phyloP scores from a whole-genome alignment of 352 stramenopile species.

The Aphanomyces astaci region DNA sequence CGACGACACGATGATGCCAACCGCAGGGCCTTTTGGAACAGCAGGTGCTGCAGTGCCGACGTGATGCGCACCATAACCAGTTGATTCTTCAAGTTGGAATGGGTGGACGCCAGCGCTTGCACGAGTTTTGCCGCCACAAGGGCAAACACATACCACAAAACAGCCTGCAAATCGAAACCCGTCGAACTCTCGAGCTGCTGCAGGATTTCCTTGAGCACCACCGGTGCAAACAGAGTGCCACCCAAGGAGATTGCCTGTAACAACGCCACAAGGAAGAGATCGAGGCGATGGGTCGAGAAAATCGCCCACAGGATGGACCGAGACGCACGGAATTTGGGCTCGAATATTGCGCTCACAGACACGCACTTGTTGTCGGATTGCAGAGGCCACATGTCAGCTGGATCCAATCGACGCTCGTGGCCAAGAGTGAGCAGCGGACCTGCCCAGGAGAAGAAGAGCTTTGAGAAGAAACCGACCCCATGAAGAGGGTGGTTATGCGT shows the following conservation, averaged over 20 bases:
- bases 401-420: conserved; percentile 14
- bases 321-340: conserved; percentile 5
- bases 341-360: neutral
- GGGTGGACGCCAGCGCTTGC: conserved; percentile 51
- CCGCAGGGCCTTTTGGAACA: conserved; percentile 65
- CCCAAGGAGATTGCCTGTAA: conserved; percentile 22
- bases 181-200: conserved; percentile 26
- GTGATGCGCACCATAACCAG: conserved; percentile 52
- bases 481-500: conserved; percentile 11
- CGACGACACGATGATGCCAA: conserved; percentile 35
- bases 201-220: conserved; percentile 38
- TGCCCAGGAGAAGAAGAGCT: neutral
- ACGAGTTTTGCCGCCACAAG: conserved; percentile 30
- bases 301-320: conserved; percentile 27
- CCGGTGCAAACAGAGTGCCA: conserved; percentile 29
- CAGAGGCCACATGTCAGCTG: conserved; percentile 12
- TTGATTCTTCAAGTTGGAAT: conserved; percentile 56
- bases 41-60: conserved; percentile 57
- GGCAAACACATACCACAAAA: conserved; percentile 23
- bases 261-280: conserved; percentile 25
- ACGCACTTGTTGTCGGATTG: conserved; percentile 8
- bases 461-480: neutral
- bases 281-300: conserved; percentile 22
- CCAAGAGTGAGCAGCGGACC: neutral
- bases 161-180: conserved; percentile 24